Percentiles rank a stretch among this genome's conserved stretches.
Conservation (phyloP, 2,329 filamentous ascomycete species). For the Diaporthe destruens region DNA sequence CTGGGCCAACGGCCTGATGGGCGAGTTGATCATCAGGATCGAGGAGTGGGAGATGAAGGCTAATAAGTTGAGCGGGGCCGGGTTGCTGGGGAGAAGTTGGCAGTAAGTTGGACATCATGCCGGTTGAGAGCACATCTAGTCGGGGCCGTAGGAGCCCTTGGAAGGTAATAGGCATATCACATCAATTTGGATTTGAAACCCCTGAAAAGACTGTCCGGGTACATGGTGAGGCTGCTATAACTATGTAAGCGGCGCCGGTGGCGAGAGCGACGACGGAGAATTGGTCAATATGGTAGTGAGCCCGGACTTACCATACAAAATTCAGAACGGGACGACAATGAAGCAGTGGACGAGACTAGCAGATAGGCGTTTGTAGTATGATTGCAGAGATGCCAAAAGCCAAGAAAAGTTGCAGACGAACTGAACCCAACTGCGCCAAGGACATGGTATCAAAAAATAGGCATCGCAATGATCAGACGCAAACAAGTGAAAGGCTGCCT, state of each 20-base stretch:
- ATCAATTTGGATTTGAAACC: background rate
- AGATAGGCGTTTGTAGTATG: no score
- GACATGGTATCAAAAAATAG: background rate
- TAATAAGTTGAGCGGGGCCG: slow-evolving; percentile 41
- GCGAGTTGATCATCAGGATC: slow-evolving; percentile 55
- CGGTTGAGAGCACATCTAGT: background rate
- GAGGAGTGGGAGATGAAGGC: slow-evolving; percentile 48
- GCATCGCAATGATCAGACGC: background rate
- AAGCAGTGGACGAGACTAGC: background rate
- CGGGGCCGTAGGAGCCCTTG: background rate
- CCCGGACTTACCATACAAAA: background rate
- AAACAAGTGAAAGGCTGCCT: background rate
- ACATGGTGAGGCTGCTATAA: no score
- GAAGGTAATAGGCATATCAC: no score
- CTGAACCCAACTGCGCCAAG: background rate
- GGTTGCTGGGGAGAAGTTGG: slow-evolving; percentile 49
- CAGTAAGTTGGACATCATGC: slow-evolving; percentile 43
- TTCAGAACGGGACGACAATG: background rate
- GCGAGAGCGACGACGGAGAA: no score
- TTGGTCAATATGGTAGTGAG: no score
- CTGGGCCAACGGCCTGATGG: slow-evolving; percentile 59
- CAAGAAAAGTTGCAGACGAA: background rate
- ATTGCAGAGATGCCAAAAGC: no score
- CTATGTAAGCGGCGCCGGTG: no score
- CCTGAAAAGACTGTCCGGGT: no score